Percentiles rank a stretch among this genome's conserved stretches.
Conservation (phyloP, 805 yeast species). For the Ogataea nonfermentans region DNA sequence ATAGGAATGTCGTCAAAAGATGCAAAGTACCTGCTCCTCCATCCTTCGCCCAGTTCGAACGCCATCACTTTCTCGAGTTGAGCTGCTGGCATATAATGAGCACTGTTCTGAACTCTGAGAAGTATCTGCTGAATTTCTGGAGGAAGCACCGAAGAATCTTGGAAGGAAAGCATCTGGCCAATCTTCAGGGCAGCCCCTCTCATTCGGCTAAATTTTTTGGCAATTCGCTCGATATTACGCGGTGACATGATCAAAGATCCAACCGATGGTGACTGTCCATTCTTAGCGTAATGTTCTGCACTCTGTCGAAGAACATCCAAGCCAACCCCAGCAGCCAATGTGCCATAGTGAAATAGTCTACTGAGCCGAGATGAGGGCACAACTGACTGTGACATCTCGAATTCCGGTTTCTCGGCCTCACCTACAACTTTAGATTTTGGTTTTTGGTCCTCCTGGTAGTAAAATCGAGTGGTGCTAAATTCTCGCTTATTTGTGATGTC, state of each 20-base stretch:
- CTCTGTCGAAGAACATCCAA: constrained; percentile 79
- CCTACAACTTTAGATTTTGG: constrained; percentile 26
- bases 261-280: constrained; percentile 44
- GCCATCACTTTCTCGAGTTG: constrained; percentile 78
- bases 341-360: constrained; percentile 88
- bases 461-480: constrained; percentile 15
- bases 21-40: constrained; percentile 68
- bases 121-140: constrained; percentile 78
- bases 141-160: constrained; percentile 83
- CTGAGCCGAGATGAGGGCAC: constrained; percentile 89
- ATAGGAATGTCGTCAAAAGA: constrained; percentile 84
- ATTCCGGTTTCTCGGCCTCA: constrained; percentile 35
- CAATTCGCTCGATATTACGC: constrained; percentile 81
- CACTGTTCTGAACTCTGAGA: constrained; percentile 85
- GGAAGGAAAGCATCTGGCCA: constrained; percentile 97
- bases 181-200: constrained; percentile 98
- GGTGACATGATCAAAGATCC: constrained; percentile 70
- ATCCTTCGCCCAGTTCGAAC: constrained; percentile 70
- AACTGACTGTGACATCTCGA: constrained; percentile 58
- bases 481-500: constrained; percentile 22
- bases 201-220: constrained; percentile 86
- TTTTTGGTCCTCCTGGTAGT: constrained; percentile 9
- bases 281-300: constrained; percentile 58
- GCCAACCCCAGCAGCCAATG: constrained; percentile 89
- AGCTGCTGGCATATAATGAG: constrained; percentile 94